These are phyloP conservation scores for Escovopsis sp. DNA, from an alignment of 2,329 filamentous ascomycete genomes.

Conservation along the genomic window DNA sequence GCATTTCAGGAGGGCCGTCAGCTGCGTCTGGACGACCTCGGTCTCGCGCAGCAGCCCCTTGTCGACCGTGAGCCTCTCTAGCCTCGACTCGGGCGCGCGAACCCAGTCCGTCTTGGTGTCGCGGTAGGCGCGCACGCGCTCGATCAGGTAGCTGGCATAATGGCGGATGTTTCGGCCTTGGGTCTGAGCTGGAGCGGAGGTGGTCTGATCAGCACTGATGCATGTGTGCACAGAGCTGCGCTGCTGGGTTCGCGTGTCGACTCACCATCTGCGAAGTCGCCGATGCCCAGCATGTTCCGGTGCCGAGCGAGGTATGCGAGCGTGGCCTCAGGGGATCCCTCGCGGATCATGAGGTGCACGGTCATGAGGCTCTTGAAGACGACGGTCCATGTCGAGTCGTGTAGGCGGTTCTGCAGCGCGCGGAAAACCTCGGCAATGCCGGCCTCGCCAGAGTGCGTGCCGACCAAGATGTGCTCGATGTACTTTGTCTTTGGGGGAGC, in stretches of 20 bases:
- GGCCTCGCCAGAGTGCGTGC: constrained; percentile 86
- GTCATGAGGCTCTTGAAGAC: constrained; percentile 97
- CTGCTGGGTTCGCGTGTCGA: constrained; percentile 7
- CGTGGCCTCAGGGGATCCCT: constrained; percentile 81
- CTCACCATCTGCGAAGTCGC: constrained; percentile 83
- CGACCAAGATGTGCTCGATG: constrained; percentile 93
- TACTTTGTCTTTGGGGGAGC: constrained; percentile 98
- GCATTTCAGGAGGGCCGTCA: constrained; percentile 73
- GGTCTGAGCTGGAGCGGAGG: constrained; percentile 53
- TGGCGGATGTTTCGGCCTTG: constrained; percentile 90
- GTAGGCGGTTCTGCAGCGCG: constrained; percentile 71
- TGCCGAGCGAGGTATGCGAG: constrained; percentile 72
- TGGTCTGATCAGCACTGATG: not conserved
- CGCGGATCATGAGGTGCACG: constrained; percentile 91
- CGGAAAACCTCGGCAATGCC: constrained; percentile 94
- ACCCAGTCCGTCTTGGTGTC: constrained; percentile 87
- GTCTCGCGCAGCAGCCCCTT: constrained; percentile 89
- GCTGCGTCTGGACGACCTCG: constrained; percentile 77
- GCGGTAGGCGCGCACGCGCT: constrained; percentile 68
- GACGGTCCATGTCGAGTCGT: constrained; percentile 98
- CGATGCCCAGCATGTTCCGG: constrained; percentile 71
- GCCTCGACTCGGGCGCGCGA: constrained; percentile 60
- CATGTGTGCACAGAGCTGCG: not conserved
- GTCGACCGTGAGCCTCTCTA: constrained; percentile 77
- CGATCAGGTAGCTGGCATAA: constrained; percentile 75